Conservation (phyloP, 306 rosid species). For the Lotus japonicus region DNA sequence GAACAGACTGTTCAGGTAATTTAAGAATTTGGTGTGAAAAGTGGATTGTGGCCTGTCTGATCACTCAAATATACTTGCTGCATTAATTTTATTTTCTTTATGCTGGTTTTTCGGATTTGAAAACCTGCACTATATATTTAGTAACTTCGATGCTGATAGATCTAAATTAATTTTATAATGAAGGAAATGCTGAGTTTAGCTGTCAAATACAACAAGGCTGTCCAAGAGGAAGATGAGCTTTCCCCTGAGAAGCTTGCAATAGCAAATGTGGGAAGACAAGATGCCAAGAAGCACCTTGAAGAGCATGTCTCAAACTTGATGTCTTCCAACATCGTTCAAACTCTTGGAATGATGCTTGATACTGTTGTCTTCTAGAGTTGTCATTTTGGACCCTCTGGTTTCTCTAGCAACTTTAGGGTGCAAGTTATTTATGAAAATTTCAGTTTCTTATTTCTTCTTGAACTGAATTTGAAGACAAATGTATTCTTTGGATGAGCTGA, state of each 20-base stretch:
- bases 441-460: not conserved
- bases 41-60: not conserved
- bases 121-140: not conserved
- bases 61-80: not conserved
- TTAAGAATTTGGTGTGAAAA: not conserved
- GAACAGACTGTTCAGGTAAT: conserved; percentile 87
- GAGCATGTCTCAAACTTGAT: conserved; percentile 89
- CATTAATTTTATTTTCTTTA: not conserved
- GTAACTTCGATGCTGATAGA: not conserved
- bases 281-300: conserved; percentile 94
- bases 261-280: conserved; percentile 93
- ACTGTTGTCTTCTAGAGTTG: conserved; percentile 73
- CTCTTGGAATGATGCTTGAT: conserved; percentile 91
- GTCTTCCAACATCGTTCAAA: conserved; percentile 90
- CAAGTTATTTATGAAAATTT: not conserved
- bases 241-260: conserved; percentile 91
- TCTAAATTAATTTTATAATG: conserved; percentile 7
- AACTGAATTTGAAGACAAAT: conserved; percentile 25
- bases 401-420: not conserved
- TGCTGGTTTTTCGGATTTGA: not conserved
- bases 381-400: not conserved
- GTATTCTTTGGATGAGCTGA: conserved; percentile 35
- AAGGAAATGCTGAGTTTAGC: conserved; percentile 87
- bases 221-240: conserved; percentile 91
- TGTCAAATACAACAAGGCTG: conserved; percentile 83